A percentile compares a stretch with the other conserved stretches of the same genome.
These are phyloP conservation scores for Linum trigynum DNA, from an alignment of 345 rosid species.

Conservation along the genomic window DNA sequence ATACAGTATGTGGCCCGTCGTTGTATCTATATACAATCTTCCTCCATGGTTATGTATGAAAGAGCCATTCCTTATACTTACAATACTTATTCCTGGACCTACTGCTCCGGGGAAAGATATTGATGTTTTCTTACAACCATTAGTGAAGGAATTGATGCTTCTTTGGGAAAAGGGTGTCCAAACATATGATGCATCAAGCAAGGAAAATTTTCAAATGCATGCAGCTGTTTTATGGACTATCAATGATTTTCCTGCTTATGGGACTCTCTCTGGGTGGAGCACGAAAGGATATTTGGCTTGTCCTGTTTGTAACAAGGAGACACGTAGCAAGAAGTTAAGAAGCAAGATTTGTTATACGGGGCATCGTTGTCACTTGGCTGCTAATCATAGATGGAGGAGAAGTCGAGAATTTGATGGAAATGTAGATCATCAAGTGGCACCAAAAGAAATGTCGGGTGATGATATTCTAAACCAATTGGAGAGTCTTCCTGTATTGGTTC, in stretches of 20 bases:
- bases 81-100: not conserved
- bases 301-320: no score
- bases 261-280: no score
- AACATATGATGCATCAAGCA: not conserved
- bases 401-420: not conserved
- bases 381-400: not conserved
- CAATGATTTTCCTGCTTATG: not conserved
- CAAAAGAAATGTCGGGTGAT: not conserved
- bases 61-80: no score
- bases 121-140: not conserved
- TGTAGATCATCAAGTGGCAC: not conserved
- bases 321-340: no score
- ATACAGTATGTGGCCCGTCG: no score
- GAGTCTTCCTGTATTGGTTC: not conserved
- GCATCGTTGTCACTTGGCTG: not conserved
- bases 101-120: not conserved
- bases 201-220: not conserved
- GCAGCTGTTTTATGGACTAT: not conserved
- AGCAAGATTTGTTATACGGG: no score
- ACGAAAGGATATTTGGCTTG: no score
- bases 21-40: no score
- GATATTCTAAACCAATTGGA: slow-evolving; percentile 1
- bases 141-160: not conserved
- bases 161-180: not conserved
- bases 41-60: no score